Conservation (phyloP, 2,329 filamentous ascomycete genomes). For the Lecanosticta acicola region DNA sequence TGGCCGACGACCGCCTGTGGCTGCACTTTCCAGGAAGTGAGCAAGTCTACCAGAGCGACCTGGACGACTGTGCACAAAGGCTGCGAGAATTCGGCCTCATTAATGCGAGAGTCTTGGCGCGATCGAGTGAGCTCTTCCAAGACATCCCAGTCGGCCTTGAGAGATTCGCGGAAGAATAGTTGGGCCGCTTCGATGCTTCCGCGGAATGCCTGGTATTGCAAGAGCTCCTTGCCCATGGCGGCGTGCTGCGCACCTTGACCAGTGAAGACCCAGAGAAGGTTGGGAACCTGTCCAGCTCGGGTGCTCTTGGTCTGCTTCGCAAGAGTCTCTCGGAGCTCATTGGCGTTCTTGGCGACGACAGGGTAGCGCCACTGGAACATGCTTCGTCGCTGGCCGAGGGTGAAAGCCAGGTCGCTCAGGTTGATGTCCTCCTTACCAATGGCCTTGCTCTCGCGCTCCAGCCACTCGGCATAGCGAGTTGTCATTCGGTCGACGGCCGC, state of each 20-base stretch:
- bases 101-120: background rate
- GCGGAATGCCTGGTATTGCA: slow-evolving; percentile 9
- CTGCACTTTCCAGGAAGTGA: background rate
- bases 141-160: background rate
- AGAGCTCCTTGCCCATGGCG: slow-evolving; percentile 19
- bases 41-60: slow-evolving; percentile 9
- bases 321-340: background rate
- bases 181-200: background rate
- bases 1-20: slow-evolving; percentile 1
- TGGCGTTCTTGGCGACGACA: background rate
- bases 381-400: background rate
- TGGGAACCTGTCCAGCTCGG: background rate
- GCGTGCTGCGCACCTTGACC: slow-evolving; percentile 16
- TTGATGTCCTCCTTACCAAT: slow-evolving; percentile 5
- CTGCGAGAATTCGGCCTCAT: slow-evolving; percentile 3
- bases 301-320: background rate
- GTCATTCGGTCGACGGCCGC: background rate
- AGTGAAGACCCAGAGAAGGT: slow-evolving; percentile 9
- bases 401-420: slow-evolving; percentile 3
- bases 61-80: slow-evolving; percentile 10
- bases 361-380: background rate
- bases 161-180: background rate
- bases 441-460: background rate
- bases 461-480: background rate
- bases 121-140: background rate